These are phyloP conservation scores for Candida tunisiensis DNA, from an alignment of 1,139 yeast genomes.

Conservation along the genomic window DNA sequence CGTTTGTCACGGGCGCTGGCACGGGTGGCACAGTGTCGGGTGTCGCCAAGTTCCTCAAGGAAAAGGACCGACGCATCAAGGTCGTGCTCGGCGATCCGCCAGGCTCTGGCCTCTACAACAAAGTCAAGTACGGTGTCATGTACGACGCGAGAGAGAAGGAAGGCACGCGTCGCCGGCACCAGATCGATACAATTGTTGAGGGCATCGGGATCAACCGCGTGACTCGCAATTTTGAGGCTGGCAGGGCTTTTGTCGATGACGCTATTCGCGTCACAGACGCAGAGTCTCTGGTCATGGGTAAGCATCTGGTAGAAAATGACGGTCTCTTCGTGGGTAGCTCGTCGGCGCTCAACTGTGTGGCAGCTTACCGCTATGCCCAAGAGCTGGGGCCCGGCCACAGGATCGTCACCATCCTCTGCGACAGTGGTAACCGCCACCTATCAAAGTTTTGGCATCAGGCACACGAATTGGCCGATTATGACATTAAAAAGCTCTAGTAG, in stretches of 20 bases:
- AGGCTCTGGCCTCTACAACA: conserved; percentile 79
- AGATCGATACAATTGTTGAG: conserved; percentile 87
- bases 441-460: conserved; percentile 87
- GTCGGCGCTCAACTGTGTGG: conserved; percentile 85
- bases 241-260: conserved; percentile 44
- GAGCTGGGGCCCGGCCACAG: conserved; percentile 42
- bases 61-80: conserved; percentile 20
- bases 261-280: conserved; percentile 64
- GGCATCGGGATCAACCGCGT: conserved; percentile 86
- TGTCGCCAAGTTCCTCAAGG: conserved; percentile 57
- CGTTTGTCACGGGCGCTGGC: conserved; percentile 66
- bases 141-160: conserved; percentile 67
- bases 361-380: conserved; percentile 57
- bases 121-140: conserved; percentile 85
- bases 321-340: conserved; percentile 88
- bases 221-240: conserved; percentile 64
- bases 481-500: no score
- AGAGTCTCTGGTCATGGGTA: conserved; percentile 82
- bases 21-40: conserved; percentile 82
- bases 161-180: conserved; percentile 89
- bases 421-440: conserved; percentile 76
- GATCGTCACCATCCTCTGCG: conserved; percentile 84
- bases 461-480: no score
- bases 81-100: conserved; percentile 81
- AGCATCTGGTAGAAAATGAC: conserved; percentile 59